Evolutionary conservation across 2,329 filamentous ascomycete genomes (phyloP).

Genomic region (Decorospora gaudefroyi): DNA sequence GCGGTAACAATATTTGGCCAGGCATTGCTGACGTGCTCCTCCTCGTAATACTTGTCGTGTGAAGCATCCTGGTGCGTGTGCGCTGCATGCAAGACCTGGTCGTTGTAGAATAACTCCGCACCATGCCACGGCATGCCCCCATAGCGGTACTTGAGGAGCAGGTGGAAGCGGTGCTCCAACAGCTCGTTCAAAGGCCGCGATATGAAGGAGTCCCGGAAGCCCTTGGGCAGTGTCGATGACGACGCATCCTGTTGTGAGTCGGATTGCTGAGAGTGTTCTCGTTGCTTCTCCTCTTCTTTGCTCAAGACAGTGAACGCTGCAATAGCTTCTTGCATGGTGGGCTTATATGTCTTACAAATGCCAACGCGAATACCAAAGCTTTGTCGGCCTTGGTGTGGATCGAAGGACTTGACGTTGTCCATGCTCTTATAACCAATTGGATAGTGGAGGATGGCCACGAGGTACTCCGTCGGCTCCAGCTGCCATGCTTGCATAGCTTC

Average conservation of each 20-base stretch:
- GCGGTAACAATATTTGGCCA: constrained; percentile 54
- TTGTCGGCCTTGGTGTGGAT: constrained; percentile 43
- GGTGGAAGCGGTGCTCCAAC: constrained; percentile 67
- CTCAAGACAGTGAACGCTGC: constrained; percentile 55
- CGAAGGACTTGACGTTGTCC: constrained; percentile 56
- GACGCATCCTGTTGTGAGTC: constrained; percentile 27
- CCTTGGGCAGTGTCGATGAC: constrained; percentile 17
- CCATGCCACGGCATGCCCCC: constrained; percentile 66
- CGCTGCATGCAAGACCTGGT: constrained; percentile 48
- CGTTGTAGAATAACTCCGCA: constrained; percentile 64
- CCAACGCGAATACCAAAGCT: constrained; percentile 68
- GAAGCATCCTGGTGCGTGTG: constrained; percentile 35
- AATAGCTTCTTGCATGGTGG: constrained; percentile 60
- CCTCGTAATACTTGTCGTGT: constrained; percentile 48
- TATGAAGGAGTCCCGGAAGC: constrained; percentile 67
- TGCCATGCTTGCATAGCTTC: constrained; percentile 80
- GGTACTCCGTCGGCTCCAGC: constrained; percentile 66
- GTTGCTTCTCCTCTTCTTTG: constrained; percentile 38
- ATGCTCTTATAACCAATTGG: constrained; percentile 64
- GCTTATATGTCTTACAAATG: constrained; percentile 73
- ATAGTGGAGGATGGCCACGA: constrained; percentile 73
- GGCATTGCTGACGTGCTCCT: constrained; percentile 38
- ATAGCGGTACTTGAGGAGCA: constrained; percentile 64
- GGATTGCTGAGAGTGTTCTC: constrained; percentile 25
- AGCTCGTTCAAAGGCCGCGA: constrained; percentile 71